Conservation (phyloP, 139 green algal species). For the Chlorella sp. region DNA sequence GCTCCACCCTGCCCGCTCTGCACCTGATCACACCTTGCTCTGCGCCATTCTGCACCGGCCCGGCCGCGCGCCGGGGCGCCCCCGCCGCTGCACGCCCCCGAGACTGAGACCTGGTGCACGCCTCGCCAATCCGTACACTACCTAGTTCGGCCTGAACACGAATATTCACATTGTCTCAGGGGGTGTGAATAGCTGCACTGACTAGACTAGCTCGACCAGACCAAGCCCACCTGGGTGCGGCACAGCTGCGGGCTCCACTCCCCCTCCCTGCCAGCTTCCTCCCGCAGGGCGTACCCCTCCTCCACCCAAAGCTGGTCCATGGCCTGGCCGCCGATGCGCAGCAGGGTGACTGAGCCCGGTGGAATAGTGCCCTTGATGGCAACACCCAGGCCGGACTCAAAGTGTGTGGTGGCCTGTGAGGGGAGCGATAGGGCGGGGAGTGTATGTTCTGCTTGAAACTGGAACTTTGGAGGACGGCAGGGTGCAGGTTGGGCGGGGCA, state of each 20-base stretch:
- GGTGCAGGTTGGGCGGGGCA: not conserved
- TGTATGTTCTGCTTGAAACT: too few species aligned
- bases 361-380: not conserved
- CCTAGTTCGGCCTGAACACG: too few species aligned
- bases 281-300: constrained; percentile 9
- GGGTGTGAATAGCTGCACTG: not conserved
- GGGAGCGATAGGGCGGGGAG: not conserved
- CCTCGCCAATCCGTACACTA: too few species aligned
- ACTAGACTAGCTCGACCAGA: not conserved
- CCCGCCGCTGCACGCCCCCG: too few species aligned
- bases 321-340: not conserved
- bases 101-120: too few species aligned
- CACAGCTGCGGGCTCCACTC: constrained; percentile 8
- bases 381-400: constrained; percentile 11
- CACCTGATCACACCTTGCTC: too few species aligned
- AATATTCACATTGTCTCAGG: too few species aligned
- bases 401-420: not conserved
- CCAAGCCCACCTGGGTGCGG: constrained; percentile 7
- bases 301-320: constrained; percentile 15
- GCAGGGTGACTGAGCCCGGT: not conserved
- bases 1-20: too few species aligned
- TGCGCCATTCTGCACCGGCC: too few species aligned
- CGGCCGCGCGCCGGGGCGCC: too few species aligned
- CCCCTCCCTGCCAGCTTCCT: not conserved
- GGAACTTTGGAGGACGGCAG: too few species aligned